These are phyloP conservation scores for Oligophagozyma castellii DNA, from an alignment of 1,139 yeast species.

Conservation along the genomic window DNA sequence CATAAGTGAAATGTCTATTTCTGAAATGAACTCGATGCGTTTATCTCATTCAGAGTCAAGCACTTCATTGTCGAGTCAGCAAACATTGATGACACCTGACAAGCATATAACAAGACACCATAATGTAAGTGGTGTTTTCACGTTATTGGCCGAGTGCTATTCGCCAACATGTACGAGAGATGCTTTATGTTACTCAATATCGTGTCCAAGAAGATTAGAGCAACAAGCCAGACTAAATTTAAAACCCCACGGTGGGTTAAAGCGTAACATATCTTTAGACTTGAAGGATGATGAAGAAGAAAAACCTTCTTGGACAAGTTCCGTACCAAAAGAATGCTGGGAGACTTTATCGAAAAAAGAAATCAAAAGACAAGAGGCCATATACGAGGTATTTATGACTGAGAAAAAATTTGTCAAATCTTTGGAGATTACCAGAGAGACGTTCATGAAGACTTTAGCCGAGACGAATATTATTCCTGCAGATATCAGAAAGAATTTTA, in stretches of 20 bases:
- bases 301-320: conserved; percentile 87
- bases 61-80: conserved; percentile 14
- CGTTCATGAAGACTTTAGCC: conserved; percentile 83
- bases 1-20: conserved; percentile 6
- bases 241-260: conserved; percentile 80
- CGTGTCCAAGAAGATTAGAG: conserved; percentile 93
- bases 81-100: conserved; percentile 2
- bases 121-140: conserved; percentile 70
- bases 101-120: conserved; percentile 2
- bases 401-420: conserved; percentile 94
- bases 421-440: conserved; percentile 82
- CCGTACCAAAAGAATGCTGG: conserved; percentile 71
- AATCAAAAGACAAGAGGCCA: conserved; percentile 87
- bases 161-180: conserved; percentile 93
- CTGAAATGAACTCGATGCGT: conserved; percentile 3
- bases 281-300: conserved; percentile 68
- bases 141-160: conserved; percentile 84
- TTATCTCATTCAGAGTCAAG: conserved; percentile 9
- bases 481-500: conserved; percentile 77
- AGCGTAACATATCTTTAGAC: conserved; percentile 67
- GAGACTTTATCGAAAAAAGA: conserved; percentile 74
- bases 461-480: conserved; percentile 81
- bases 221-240: conserved; percentile 87
- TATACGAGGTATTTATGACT: conserved; percentile 85
- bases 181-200: conserved; percentile 79